Percentiles rank a stretch among this genome's conserved stretches.
Conservation (phyloP, 371 early-diverging fungal genomes). For the Saksenaea vasiformis region DNA sequence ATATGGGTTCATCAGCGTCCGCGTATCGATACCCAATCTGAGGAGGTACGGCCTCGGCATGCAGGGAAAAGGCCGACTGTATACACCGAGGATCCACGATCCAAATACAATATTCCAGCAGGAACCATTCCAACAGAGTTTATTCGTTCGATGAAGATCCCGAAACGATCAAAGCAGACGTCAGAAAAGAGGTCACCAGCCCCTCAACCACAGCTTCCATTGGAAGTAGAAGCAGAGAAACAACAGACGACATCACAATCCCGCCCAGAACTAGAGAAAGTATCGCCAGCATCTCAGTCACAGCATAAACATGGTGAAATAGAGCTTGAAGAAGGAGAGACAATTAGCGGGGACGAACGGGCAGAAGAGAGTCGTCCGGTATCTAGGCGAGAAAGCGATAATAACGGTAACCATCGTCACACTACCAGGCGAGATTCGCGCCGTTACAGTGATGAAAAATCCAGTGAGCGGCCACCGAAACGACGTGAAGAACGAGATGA, state of each 20-base stretch:
- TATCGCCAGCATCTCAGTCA: not conserved
- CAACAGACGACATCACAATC: not conserved
- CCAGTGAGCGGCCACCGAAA: not conserved
- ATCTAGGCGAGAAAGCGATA: not conserved
- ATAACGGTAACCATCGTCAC: conserved; percentile 10
- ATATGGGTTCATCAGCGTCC: not conserved
- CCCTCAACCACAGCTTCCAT: not conserved
- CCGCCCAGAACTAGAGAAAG: not conserved
- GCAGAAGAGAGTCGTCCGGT: not conserved
- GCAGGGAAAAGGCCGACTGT: not conserved
- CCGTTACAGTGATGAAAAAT: not conserved
- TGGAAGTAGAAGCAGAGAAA: not conserved
- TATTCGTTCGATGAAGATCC: conserved; percentile 7
- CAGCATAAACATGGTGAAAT: not conserved
- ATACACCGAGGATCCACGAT: not conserved
- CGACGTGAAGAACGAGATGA: not conserved
- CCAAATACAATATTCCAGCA: not conserved
- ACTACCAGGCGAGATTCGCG: conserved; percentile 8
- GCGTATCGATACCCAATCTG: conserved; percentile 3
- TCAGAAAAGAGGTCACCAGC: not conserved
- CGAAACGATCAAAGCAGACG: conserved; percentile 3
- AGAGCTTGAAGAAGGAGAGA: conserved; percentile 28
- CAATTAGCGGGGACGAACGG: conserved; percentile 11
- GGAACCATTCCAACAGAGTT: not conserved
- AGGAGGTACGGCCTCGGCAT: not conserved